Evolutionary conservation across 1,284 basidiomycete genomes (phyloP), one percentile per base, ranked within the genome.

Genomic region (Spongiforma sp.): DNA sequence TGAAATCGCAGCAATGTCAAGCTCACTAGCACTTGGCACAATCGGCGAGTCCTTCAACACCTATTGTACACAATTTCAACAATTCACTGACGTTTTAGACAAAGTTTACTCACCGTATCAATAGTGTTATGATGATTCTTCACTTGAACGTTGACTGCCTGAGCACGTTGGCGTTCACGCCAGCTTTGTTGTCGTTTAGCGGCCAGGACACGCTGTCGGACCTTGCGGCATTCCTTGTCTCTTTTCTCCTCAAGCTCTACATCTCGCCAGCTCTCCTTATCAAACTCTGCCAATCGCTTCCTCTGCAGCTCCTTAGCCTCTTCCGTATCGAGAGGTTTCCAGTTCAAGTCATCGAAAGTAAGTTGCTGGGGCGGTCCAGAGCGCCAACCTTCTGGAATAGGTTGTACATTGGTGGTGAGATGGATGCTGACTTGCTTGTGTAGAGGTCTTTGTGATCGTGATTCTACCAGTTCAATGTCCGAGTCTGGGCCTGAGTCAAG

Each of bases 1-100:
- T 15, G 66, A 70, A 5, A 66, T 57, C 24, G 57, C 64, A 2
- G 62, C 65, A 17, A 62, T 39, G 46, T 62, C 39, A 46, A 63
- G 15, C 39, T 21, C n/a, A n/a, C n/a, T n/a, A n/a, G n/a, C 54
- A 41, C 39, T 41, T 17, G 12, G 5, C 11, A 7, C 28, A 12
- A 41, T 15, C 14, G 54, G 30, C 30, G 11, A 50, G 54, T 57
- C 46, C 39, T 39, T 48, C 32, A 57, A 15, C 24, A 50, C 28
- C 52, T 61, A 2, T 28, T 11, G 41, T 21, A 19, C 21, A 41
- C 17, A 12, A 15, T 41, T 41, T 41, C 14, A 41, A 17, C 21
- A 15, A 41, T 21, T 15, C 21, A 6, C 10, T 41, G 6, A 6
- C 36, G 12, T 41, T 41, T 19, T 15, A 17, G 14, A 6, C 6